Percentiles rank a stretch among this genome's conserved stretches.
Evolutionary conservation across 805 yeast species (phyloP).

Genomic region (Barnettozyma vustinii): DNA sequence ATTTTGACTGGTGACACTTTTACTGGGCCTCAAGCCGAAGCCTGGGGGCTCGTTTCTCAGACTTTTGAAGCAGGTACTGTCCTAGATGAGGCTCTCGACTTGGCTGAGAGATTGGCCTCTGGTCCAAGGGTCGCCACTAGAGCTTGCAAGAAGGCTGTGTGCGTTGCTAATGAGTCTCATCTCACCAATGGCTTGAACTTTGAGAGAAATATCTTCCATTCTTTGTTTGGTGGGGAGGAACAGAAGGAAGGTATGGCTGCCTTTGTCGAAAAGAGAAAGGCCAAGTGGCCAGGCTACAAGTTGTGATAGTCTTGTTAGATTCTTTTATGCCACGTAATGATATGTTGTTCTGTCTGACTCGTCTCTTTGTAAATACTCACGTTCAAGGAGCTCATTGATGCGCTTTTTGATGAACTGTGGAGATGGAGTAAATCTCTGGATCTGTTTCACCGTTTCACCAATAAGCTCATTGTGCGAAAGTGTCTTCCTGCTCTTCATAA

Average conservation of each 20-base stretch:
- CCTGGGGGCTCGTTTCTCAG: slow-evolving; percentile 44
- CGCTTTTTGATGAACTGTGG: slow-evolving; percentile 64
- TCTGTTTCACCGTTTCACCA: slow-evolving; percentile 56
- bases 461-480: slow-evolving; percentile 60
- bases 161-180: slow-evolving; percentile 32
- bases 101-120: slow-evolving; percentile 37
- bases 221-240: slow-evolving; percentile 40
- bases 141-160: slow-evolving; percentile 43
- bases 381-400: slow-evolving; percentile 68
- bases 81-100: slow-evolving; percentile 37
- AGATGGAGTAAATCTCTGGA: slow-evolving; percentile 66
- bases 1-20: slow-evolving; percentile 43
- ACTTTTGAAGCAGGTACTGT: slow-evolving; percentile 34
- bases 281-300: slow-evolving; percentile 24
- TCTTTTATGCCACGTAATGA: slow-evolving; percentile 56
- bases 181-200: slow-evolving; percentile 35
- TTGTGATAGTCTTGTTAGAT: slow-evolving; percentile 5
- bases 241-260: slow-evolving; percentile 48
- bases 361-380: slow-evolving; percentile 76
- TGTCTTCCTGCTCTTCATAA: slow-evolving; percentile 72
- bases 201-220: slow-evolving; percentile 42
- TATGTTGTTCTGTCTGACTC: slow-evolving; percentile 53
- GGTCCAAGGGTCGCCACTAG: slow-evolving; percentile 39
- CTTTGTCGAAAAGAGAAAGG: slow-evolving; percentile 40
- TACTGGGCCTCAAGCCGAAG: slow-evolving; percentile 38